A percentile compares a stretch with the other conserved stretches of the same genome.
Conservation (phyloP, 306 rosid species). For the Prunus campanulata region DNA sequence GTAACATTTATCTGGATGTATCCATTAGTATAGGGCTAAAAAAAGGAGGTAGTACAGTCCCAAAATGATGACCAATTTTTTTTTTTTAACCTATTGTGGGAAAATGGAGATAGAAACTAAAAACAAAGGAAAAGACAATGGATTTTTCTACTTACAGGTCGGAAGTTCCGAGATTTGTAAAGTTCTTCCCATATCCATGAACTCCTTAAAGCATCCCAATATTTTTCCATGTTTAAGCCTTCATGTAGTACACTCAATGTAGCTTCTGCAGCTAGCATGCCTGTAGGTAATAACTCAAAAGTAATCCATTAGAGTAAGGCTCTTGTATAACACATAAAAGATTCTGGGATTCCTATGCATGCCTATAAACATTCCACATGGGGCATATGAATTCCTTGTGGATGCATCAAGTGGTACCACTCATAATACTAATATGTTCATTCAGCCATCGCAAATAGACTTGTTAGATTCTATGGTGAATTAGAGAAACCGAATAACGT, state of each 20-base stretch:
- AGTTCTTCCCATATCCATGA: slow-evolving; percentile 98
- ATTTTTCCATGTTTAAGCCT: slow-evolving; percentile 60
- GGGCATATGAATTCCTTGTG: neutral
- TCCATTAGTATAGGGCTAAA: slow-evolving; percentile 6
- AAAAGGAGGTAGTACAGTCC: neutral
- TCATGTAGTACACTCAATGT: slow-evolving; percentile 56
- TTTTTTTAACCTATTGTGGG: neutral
- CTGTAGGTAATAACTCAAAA: slow-evolving; percentile 37
- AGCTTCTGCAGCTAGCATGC: slow-evolving; percentile 96
- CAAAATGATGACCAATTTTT: neutral
- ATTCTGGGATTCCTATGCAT: neutral
- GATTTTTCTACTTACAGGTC: slow-evolving; percentile 63
- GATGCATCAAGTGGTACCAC: neutral
- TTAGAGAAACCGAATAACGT: neutral
- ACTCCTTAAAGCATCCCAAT: slow-evolving; percentile 74
- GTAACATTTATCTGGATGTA: neutral
- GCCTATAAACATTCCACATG: neutral
- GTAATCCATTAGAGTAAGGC: neutral
- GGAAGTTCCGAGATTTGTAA: slow-evolving; percentile 63
- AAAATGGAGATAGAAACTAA: slow-evolving; percentile 15
- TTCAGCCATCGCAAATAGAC: neutral
- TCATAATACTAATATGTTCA: neutral
- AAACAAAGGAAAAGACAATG: slow-evolving; percentile 10
- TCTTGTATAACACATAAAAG: neutral
- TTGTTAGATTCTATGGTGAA: neutral